These are phyloP conservation scores for Phialophora verrucosa DNA, from an alignment of 2,329 filamentous ascomycete species.

Conservation along the genomic window DNA sequence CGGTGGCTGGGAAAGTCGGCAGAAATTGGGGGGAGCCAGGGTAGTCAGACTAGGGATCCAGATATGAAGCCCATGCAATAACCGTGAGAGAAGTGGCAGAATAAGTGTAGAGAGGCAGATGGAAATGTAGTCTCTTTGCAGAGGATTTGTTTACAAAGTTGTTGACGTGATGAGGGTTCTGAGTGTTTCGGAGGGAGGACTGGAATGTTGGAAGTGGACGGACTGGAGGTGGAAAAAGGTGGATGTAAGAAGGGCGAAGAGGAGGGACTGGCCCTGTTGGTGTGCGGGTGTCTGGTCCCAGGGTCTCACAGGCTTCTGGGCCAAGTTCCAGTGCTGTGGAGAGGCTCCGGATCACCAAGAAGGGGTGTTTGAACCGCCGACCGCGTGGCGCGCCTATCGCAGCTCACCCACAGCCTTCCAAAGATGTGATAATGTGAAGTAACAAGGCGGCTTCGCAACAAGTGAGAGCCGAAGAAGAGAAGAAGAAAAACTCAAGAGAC, in stretches of 20 bases:
- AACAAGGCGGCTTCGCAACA: not conserved
- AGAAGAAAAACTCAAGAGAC: not conserved
- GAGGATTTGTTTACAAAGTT: constrained; percentile 26
- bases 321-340: constrained; percentile 2
- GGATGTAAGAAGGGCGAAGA: not conserved
- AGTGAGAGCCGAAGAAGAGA: not conserved
- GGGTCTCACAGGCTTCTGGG: constrained; percentile 6
- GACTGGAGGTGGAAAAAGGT: constrained; percentile 5
- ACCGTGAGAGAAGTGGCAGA: not conserved
- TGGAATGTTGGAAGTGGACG: constrained; percentile 34
- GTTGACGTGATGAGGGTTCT: constrained; percentile 15
- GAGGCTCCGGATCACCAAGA: constrained; percentile 2
- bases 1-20: constrained; percentile 34
- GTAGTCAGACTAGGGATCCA: constrained; percentile 11
- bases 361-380: constrained; percentile 1
- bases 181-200: constrained; percentile 17
- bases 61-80: not conserved
- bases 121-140: not conserved
- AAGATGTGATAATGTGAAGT: not conserved
- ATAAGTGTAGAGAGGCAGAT: not conserved
- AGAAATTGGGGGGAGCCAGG: constrained; percentile 32
- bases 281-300: constrained; percentile 1
- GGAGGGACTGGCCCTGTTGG: not conserved
- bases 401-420: not conserved
- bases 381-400: not conserved